phyloP scores from a whole-genome alignment of 2,329 filamentous ascomycete genomes.

The Xylaria sp. region DNA sequence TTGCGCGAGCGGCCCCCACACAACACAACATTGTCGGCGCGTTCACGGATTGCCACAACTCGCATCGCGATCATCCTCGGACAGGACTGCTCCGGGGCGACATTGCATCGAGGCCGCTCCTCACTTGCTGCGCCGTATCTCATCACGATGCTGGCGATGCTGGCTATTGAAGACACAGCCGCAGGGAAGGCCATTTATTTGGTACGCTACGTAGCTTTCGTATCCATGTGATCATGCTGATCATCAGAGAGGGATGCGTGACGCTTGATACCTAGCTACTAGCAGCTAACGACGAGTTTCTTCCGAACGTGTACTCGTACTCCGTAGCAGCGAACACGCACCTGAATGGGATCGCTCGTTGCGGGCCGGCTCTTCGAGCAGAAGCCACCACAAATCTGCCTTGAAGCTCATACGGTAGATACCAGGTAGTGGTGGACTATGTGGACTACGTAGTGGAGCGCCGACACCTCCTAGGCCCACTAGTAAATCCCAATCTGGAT shows the following conservation, averaged over 20 bases:
- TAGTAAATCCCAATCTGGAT: conserved; percentile 28
- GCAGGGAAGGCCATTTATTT: background rate
- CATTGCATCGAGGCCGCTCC: background rate
- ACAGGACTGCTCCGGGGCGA: background rate
- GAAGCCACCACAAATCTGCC: too few relatives aligned
- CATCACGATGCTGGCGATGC: background rate
- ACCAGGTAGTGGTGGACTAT: background rate
- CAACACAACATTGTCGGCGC: background rate
- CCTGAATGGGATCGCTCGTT: too few relatives aligned
- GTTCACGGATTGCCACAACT: background rate
- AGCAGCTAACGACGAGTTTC: background rate
- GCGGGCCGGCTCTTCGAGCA: too few relatives aligned
- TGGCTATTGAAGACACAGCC: background rate
- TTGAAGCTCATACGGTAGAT: background rate
- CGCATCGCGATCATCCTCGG: background rate
- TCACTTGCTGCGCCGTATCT: background rate
- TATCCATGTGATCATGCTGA: background rate
- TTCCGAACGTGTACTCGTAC: too few relatives aligned
- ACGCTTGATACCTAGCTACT: background rate
- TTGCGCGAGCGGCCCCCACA: background rate
- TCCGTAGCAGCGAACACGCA: too few relatives aligned
- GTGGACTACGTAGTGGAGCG: background rate
- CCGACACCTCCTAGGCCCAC: background rate
- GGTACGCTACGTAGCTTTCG: background rate
- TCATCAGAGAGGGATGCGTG: background rate